Conservation (phyloP, 345 rosid species). For the Jatropha curcas region DNA sequence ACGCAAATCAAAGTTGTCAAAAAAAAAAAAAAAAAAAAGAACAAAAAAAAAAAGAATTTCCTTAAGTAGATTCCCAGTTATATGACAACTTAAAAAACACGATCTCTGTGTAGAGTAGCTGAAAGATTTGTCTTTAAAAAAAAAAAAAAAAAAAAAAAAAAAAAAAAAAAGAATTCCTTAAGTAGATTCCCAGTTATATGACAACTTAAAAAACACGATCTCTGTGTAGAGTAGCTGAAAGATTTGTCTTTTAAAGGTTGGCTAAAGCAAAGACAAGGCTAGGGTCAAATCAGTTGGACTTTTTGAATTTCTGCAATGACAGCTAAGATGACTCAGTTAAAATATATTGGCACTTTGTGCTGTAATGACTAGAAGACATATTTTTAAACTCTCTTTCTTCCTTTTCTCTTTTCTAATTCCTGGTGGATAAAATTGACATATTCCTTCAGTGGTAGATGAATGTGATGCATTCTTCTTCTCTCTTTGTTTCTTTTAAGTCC, state of each 20-base stretch:
- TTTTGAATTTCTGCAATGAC: neutral
- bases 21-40: neutral
- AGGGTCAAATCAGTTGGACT: constrained; percentile 1
- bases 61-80: neutral
- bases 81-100: neutral
- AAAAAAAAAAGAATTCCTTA: neutral
- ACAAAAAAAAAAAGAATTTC: too few species aligned
- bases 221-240: neutral
- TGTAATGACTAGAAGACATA: neutral
- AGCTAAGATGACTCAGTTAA: constrained; percentile 3
- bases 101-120: constrained; percentile 3
- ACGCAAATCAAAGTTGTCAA: neutral
- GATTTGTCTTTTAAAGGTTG: neutral
- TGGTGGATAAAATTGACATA: neutral
- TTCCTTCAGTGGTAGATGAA: neutral
- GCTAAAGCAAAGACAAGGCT: constrained; percentile 5
- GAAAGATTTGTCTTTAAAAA: neutral
- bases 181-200: constrained; percentile 2
- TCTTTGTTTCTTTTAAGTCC: neutral
- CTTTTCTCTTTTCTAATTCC: neutral
- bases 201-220: neutral
- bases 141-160: neutral
- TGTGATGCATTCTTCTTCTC: neutral
- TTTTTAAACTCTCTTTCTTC: neutral
- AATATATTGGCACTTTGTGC: neutral